Percentiles rank a stretch among this genome's conserved stretches.
Conservation (phyloP, 139 green algal species). For the Coelastrella sp. region DNA sequence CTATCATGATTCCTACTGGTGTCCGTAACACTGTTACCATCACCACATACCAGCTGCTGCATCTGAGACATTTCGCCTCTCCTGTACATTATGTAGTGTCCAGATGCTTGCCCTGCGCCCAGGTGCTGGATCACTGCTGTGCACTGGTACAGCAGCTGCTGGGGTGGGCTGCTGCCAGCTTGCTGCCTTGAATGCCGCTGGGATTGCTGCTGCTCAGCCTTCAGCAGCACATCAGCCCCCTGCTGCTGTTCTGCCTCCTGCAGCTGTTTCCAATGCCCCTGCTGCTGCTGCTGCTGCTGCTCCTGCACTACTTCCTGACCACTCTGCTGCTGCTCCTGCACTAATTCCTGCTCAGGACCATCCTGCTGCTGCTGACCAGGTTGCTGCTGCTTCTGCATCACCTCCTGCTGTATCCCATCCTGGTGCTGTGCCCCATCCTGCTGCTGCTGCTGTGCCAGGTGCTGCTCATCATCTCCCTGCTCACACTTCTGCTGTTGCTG, state of each 20-base stretch:
- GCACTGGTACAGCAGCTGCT: conserved; percentile 29
- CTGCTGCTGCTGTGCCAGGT: background rate
- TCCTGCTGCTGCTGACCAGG: conserved; percentile 14
- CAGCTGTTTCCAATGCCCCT: background rate
- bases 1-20: background rate
- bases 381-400: background rate
- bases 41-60: background rate
- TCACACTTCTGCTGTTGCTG: background rate
- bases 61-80: background rate
- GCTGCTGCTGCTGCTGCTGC: background rate
- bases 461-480: background rate
- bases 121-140: conserved; percentile 43
- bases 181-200: background rate
- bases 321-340: background rate
- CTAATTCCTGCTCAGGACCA: background rate
- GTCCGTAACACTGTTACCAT: background rate
- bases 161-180: background rate
- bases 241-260: background rate
- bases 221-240: background rate
- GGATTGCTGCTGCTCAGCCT: too few species aligned
- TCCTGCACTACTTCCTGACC: background rate
- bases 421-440: background rate
- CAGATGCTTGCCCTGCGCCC: background rate
- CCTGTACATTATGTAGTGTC: conserved; percentile 48
- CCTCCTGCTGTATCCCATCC: background rate